Conservation (phyloP, 139 green algal genomes). For the Edaphochlamys debaryana region DNA sequence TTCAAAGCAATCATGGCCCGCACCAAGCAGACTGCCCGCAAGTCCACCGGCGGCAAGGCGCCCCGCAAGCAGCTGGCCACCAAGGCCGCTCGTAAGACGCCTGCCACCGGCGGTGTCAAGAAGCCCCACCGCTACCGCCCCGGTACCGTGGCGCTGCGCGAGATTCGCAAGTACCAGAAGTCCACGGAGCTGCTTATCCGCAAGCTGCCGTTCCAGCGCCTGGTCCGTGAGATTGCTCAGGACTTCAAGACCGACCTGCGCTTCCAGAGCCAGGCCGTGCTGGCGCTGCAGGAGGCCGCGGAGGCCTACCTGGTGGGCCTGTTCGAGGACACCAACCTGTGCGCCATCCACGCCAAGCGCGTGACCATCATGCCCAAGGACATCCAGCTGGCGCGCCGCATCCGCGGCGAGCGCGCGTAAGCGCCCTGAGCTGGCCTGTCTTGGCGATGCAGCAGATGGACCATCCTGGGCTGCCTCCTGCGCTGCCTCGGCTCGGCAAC, state of each 20-base stretch:
- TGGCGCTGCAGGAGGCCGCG: slow-evolving; percentile 95
- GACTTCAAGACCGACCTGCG: slow-evolving; percentile 99
- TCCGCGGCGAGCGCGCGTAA: slow-evolving; percentile 63
- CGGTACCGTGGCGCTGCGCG: slow-evolving; percentile 86
- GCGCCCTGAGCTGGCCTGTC: too few species aligned
- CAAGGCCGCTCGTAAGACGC: slow-evolving; percentile 82
- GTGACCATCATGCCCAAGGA: slow-evolving; percentile 73
- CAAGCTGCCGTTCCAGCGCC: slow-evolving; percentile 94
- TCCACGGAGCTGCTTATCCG: slow-evolving; percentile 92
- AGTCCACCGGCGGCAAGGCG: slow-evolving; percentile 89
- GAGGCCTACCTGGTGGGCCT: slow-evolving; percentile 97
- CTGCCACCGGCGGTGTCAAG: slow-evolving; percentile 78
- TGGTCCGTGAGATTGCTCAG: slow-evolving; percentile 97
- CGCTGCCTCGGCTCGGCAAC: too few species aligned
- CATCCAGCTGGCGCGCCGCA: slow-evolving; percentile 65
- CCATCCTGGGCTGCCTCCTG: too few species aligned
- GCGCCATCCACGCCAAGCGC: slow-evolving; percentile 96
- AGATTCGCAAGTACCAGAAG: slow-evolving; percentile 96
- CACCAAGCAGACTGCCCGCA: slow-evolving; percentile 90
- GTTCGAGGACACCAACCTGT: slow-evolving; percentile 92
- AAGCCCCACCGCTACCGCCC: slow-evolving; percentile 87
- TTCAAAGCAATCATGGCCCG: too few species aligned
- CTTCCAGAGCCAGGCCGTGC: slow-evolving; percentile 93
- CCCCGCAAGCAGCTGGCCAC: slow-evolving; percentile 96
- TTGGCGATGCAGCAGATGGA: too few species aligned